Conservation (phyloP, 495 filamentous ascomycete genomes). For the Penicillium parvum region DNA sequence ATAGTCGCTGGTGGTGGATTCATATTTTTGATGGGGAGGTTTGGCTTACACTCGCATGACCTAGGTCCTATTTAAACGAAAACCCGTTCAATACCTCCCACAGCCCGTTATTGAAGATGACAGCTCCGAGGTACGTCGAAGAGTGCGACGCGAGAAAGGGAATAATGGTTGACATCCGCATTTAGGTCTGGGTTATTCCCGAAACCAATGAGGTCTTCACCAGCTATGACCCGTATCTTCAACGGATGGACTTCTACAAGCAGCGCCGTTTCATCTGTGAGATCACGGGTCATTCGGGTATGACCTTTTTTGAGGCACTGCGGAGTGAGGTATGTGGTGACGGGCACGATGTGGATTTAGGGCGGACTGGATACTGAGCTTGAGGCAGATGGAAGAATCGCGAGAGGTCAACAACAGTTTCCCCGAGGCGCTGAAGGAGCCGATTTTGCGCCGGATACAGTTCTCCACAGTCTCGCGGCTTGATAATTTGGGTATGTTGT, state of each 20-base stretch:
- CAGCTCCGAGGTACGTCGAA: constrained; percentile 63
- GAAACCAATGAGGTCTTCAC: constrained; percentile 88
- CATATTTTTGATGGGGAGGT: neutral
- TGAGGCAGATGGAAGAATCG: constrained; percentile 67
- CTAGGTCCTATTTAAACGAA: constrained; percentile 93
- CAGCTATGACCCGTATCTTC: constrained; percentile 83
- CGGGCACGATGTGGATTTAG: neutral
- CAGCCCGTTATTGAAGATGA: constrained; percentile 73
- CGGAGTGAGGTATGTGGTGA: constrained; percentile 76
- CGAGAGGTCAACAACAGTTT: constrained; percentile 87
- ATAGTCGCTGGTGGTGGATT: constrained; percentile 5
- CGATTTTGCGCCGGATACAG: constrained; percentile 83
- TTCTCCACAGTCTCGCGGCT: constrained; percentile 88
- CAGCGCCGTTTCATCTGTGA: constrained; percentile 92
- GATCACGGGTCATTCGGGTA: constrained; percentile 86
- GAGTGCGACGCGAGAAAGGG: neutral
- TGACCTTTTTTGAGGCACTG: constrained; percentile 91
- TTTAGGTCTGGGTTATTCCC: constrained; percentile 84
- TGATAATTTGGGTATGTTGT: constrained; percentile 73
- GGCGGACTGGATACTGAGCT: neutral
- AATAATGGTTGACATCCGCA: neutral
- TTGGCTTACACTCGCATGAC: constrained; percentile 17
- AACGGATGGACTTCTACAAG: constrained; percentile 87
- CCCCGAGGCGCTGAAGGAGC: constrained; percentile 85
- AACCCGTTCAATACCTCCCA: constrained; percentile 81